A percentile compares a stretch with the other conserved stretches of the same genome.
Evolutionary conservation across 129 eudicot species (phyloP).

Genomic region (Silybum marianum): DNA sequence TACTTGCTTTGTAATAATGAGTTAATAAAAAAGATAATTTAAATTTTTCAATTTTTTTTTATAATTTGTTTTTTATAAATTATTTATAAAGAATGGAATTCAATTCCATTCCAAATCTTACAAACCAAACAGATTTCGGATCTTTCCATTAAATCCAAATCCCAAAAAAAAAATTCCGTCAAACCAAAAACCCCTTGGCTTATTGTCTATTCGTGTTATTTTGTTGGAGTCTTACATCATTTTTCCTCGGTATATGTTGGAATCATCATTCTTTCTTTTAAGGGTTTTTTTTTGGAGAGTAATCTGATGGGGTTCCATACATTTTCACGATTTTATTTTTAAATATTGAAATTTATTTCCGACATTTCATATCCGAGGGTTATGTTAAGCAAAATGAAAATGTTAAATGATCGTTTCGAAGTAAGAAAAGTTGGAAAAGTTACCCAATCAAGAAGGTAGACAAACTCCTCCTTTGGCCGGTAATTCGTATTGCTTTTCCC

Average conservation of each 20-base stretch:
- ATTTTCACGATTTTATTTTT: neutral
- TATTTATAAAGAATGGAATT: no score
- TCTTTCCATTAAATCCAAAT: no score
- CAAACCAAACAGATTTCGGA: neutral
- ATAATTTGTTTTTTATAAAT: no score
- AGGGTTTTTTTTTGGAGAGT: neutral
- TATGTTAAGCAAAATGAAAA: neutral
- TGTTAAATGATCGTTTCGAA: neutral
- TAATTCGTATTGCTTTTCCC: conserved; percentile 56
- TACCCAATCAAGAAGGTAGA: conserved; percentile 75
- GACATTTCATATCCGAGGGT: neutral
- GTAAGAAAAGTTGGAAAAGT: conserved; percentile 13
- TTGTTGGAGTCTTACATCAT: neutral
- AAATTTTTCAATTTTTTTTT: no score
- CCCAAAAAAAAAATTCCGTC: neutral
- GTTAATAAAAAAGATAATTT: no score
- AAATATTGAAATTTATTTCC: neutral
- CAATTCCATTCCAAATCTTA: neutral
- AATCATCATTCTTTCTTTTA: no score
- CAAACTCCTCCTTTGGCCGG: conserved; percentile 54
- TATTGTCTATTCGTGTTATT: neutral
- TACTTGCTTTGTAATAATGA: neutral
- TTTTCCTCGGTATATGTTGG: neutral
- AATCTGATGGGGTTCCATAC: neutral
- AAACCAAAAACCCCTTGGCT: neutral